Percentiles rank a stretch among this genome's conserved stretches.
These are phyloP conservation scores for Alternaria longipes DNA, from an alignment of 2,329 filamentous ascomycete species.

Conservation along the genomic window DNA sequence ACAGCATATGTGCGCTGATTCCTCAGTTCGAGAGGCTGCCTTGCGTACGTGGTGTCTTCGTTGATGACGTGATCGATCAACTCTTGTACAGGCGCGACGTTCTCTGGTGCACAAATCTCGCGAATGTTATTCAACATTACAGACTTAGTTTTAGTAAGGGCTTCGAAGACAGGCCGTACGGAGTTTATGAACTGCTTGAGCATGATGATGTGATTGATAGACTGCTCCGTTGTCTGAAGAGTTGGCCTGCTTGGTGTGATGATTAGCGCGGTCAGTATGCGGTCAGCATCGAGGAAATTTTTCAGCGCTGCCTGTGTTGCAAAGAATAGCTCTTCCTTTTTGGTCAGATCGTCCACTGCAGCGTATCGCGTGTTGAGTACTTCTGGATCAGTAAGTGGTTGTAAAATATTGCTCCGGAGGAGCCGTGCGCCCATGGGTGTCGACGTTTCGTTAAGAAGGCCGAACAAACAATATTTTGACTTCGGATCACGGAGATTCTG, in stretches of 20 bases:
- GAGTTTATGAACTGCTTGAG: slow-evolving; percentile 81
- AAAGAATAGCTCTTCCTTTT: slow-evolving; percentile 85
- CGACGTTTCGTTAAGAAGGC: slow-evolving; percentile 81
- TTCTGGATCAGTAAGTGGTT: slow-evolving; percentile 78
- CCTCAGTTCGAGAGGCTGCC: slow-evolving; percentile 80
- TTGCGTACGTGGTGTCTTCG: slow-evolving; percentile 80
- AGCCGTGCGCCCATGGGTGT: slow-evolving; percentile 91
- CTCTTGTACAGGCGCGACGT: slow-evolving; percentile 67
- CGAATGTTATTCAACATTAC: slow-evolving; percentile 73
- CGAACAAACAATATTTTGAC: slow-evolving; percentile 84
- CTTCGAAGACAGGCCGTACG: slow-evolving; percentile 72
- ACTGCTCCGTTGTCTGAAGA: slow-evolving; percentile 76
- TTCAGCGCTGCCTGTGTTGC: slow-evolving; percentile 78
- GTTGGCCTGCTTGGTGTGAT: slow-evolving; percentile 73
- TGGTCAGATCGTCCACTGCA: slow-evolving; percentile 81
- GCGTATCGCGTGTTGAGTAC: slow-evolving; percentile 79
- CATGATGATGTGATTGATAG: slow-evolving; percentile 86
- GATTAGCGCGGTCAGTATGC: slow-evolving; percentile 80
- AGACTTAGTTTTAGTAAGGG: slow-evolving; percentile 71
- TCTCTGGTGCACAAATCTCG: slow-evolving; percentile 72
- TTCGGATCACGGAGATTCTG: slow-evolving; percentile 82
- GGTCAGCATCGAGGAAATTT: slow-evolving; percentile 80
- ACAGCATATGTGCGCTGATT: slow-evolving; percentile 93
- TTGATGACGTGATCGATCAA: slow-evolving; percentile 79
- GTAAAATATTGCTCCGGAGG: slow-evolving; percentile 84